Evolutionary conservation across 306 rosid species (phyloP), one percentile per base, ranked within the genome.

Genomic region (Alnus glutinosa): DNA sequence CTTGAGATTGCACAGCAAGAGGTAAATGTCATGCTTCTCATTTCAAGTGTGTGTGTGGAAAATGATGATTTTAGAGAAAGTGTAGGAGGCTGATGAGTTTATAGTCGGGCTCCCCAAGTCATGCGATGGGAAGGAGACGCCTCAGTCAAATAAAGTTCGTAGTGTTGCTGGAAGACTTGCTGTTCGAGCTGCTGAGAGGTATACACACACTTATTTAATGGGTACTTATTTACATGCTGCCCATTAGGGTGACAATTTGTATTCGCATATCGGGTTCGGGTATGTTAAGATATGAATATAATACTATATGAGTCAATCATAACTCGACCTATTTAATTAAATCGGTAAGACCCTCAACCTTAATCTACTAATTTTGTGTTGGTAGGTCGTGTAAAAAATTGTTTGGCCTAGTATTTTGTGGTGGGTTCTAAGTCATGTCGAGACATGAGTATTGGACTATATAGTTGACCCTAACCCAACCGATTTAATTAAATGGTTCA

Each of bases 11-110:
- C 71, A 16, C 7, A 47, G 28, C 55, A 80, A 32, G 72, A 30
- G 64, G 69, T 54, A 36, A 16, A n/a, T 70, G 44, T 48, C n/a
- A 1, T 55, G 19, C 28, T 73, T 37, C 14, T 34, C 8, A 55
- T 7, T 78, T 44, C 34, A 14, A 71, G 18, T 50, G 70, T 59
- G 9, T 75, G 57, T 13, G 55, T 69, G 66, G 37, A 11, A 4
- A 37, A 64, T 42, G 47, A 50, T 76, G 30, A 54, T 83, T 55
- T 16, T 61, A 73, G 51, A 49, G 30, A 50, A 73, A 77, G 16
- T 85, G 77, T 75, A 94, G 97, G 98, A 94, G 82, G 97, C 81
- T 44, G 98, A 94, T 76, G 97, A 94, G 80, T 94, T 94, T 76
- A 85, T 94, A 79, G 77, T 94, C 58, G 98, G 98, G 59, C 94